Base-by-base conservation (phyloP, 176 grass and related monocot genomes). In the Bolboschoenus planiculmis region DNA sequence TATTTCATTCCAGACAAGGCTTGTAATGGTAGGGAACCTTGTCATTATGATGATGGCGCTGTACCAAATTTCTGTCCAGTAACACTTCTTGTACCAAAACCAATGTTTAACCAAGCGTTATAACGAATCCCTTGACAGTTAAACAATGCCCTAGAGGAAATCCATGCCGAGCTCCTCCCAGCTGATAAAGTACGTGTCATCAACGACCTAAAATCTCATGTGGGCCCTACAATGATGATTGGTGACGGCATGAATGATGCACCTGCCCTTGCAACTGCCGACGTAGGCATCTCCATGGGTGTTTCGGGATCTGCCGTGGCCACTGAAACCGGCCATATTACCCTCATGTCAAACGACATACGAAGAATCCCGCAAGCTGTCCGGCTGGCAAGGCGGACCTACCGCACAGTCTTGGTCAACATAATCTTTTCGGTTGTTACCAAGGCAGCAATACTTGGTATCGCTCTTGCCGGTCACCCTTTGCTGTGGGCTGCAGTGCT, bases 181-280 rank as follows among this genome's bases (percentile, higher is more conserved):
- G 88, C 91, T 63, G 93, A 99, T 84, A 99, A 99, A 88, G 93
- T 96, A 57, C 86, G 83, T 84, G 66, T 99, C 27, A 56, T 99
- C 30, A 88, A 79, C 61, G 93, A 96, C 18, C 88, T 99, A 5
- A 96, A 93, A 58, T 85, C 56, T 75, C 81, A 57, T 33, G 54
- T 93, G 85, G 97, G 97, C 20, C 88, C 89, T 39, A 86, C 85
- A 3, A 71, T 95, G 73, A 99, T 99, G 97, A 64, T 99, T 67
- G 97, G 97, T 5, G 97, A 99, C 62, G 97, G 97, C 13, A 96
- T 99, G 88, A 99, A 99, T 62, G 97, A 99, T 87, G 91, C 97
- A 83, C 93, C 93, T 2, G 93, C 97, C 16, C 35, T 99, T 78
- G 97, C 97, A 55, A 90, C 85, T 43, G 97, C 97, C 20, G 72